Evolutionary conservation across 1,284 basidiomycete species (phyloP).

Genomic region (Tilletia indica): DNA sequence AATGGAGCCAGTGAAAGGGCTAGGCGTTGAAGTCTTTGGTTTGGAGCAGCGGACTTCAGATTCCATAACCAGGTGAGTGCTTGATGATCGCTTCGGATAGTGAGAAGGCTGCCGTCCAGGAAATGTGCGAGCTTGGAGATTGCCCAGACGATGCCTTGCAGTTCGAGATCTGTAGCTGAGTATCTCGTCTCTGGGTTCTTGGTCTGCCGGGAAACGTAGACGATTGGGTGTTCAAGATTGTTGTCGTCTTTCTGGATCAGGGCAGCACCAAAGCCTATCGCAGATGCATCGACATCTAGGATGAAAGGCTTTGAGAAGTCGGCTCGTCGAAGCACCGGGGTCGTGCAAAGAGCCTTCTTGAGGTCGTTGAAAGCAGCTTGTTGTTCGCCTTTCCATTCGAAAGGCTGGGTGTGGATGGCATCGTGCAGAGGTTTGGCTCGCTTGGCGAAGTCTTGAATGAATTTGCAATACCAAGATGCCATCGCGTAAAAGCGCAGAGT

Average conservation of each 20-base stretch:
- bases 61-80: not conserved
- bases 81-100: not conserved
- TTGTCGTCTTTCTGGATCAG: not conserved
- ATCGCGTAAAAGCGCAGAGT: not conserved
- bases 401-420: not conserved
- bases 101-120: not conserved
- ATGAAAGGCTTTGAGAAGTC: not conserved
- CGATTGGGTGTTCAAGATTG: not conserved
- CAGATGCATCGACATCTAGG: not conserved
- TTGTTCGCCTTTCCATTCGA: not conserved
- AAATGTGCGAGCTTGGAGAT: not conserved
- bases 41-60: not conserved
- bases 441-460: not conserved
- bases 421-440: not conserved
- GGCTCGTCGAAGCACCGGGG: not conserved
- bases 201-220: not conserved
- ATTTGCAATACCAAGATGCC: not conserved
- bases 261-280: not conserved
- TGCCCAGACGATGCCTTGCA: not conserved
- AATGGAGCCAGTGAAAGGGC: not conserved
- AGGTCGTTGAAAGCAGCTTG: not conserved
- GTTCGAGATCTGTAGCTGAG: not conserved
- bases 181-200: not conserved
- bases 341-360: not conserved
- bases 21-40: not conserved